Base-by-base conservation (phyloP, 768 basidiomycete species). In the Leccinum subgranulosum region DNA sequence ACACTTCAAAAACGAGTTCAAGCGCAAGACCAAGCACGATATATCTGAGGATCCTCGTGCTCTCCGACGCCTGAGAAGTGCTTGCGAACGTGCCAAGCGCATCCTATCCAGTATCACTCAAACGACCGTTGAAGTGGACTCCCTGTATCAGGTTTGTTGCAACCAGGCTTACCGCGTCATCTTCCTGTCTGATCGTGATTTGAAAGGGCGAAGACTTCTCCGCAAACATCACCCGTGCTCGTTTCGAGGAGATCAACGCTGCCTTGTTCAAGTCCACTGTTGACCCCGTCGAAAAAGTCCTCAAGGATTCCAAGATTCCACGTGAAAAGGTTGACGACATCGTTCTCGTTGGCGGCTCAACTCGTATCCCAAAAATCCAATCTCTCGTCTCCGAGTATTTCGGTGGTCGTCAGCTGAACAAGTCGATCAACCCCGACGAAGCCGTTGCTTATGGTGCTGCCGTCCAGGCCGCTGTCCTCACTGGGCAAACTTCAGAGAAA, bases 381-480 rank as follows among this genome's bases (percentile, higher is more conserved):
- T 84, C 94, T 28, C 88, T 99, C 59, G 97, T 99, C 53, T 98
- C 95, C 57, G 97, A 99, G 74, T 96, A 88, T 84, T 99, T 99
- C 75, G 92, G 92, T 75, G 94, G 94, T 60, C 94, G 96, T 69
- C 92, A 95, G 74, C 79, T 98, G 73, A 98, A 98, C 88, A 99
- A 99, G 84, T 97, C 94, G 58, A 99, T 99, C 81, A 99, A 99
- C 85, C 97, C 97, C 62, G 97, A 99, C 71, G 97, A 99, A 81
- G 97, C 97, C 68, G 97, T 99, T 68, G 97, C 97, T 50, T 98
- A 98, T 77, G 97, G 97, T 81, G 97, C 97, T 66, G 96, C 97
- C 66, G 97, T 99, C 70, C 97, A 99, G 79, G 97, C 97, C 60
- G 97, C 97, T 57, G 91, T 99, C 71, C 92, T 99, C 62, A 97